Base-by-base conservation (phyloP, 495 filamentous ascomycete species). In the Penicillium canescens region DNA sequence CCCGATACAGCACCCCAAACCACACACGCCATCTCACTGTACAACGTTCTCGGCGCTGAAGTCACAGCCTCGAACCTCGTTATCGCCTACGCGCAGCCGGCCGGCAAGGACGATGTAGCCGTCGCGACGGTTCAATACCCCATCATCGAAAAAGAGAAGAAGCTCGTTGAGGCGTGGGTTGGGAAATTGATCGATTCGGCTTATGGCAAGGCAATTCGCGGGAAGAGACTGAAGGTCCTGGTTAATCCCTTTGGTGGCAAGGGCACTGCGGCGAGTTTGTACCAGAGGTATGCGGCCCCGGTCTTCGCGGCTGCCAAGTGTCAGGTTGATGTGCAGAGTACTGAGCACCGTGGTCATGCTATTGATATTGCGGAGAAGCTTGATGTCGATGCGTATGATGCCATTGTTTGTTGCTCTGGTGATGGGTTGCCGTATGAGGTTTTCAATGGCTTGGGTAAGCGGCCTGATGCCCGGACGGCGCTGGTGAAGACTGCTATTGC, bases 371-470 rank as follows among this genome's bases (percentile, higher is more conserved):
- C 86, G 31, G 78, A 89, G 63, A 78, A 87, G 13, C 68, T 97
- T n/a, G 86, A 97, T 64, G 81, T 89, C 16, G 80, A 90, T 18
- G 81, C 79, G 2, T 95, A 82, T 62, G 94, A 98, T 72, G 84
- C 90, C 5, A 80, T 96, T 6, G 82, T 94, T 11, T 88, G 89
- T 55, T 96, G 92, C 62, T 97, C 93, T 8, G 94, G 94, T 2
- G 94, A 98, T 59, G 94, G 94, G 10, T 66, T 96, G 14, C 89
- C 91, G 0, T 87, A 96, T 62, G 93, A 98, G 70, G 89, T 96
- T 11, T 96, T 96, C 78, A 98, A 98, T 64, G 94, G 94, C 7
- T 65, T 98, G 20, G 91, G 78, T 13, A 87, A 86, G 67, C 86
- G 89, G 41, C 58, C 74, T 6, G 86, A 97, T 70, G 91, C 90